These are phyloP conservation scores for Scalesia atractyloides DNA, from an alignment of 129 eudicot genomes.

Conservation along the genomic window DNA sequence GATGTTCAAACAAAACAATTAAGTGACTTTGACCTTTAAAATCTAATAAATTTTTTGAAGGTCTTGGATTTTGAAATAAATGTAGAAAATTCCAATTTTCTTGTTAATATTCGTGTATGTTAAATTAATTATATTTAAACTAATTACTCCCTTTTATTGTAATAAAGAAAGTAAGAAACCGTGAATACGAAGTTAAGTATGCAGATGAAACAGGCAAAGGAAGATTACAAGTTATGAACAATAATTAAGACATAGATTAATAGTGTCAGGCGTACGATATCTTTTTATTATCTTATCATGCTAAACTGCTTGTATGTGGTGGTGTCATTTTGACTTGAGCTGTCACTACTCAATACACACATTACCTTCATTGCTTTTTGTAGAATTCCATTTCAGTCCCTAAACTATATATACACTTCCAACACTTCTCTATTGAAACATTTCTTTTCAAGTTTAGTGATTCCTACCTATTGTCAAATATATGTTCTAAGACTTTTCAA, in stretches of 20 bases:
- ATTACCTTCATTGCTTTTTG: neutral
- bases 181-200: constrained; percentile 37
- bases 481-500: no score
- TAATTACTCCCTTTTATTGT: no score
- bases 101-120: no score
- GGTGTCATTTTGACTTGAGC: constrained; percentile 33
- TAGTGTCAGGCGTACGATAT: constrained; percentile 29
- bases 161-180: constrained; percentile 31
- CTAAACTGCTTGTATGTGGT: constrained; percentile 12
- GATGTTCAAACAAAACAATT: no score
- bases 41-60: no score
- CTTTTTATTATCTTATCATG: neutral
- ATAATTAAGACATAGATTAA: constrained; percentile 32
- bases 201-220: constrained; percentile 35
- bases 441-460: neutral
- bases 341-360: constrained; percentile 15
- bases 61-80: no score
- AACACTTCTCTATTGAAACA: neutral
- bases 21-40: no score
- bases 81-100: no score
- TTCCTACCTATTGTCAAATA: no score
- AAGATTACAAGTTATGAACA: constrained; percentile 14
- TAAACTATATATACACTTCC: neutral
- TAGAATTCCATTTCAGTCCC: constrained; percentile 8
- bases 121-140: no score